Conservation (phyloP, 257 asterid species). For the Gentiana dahurica region DNA sequence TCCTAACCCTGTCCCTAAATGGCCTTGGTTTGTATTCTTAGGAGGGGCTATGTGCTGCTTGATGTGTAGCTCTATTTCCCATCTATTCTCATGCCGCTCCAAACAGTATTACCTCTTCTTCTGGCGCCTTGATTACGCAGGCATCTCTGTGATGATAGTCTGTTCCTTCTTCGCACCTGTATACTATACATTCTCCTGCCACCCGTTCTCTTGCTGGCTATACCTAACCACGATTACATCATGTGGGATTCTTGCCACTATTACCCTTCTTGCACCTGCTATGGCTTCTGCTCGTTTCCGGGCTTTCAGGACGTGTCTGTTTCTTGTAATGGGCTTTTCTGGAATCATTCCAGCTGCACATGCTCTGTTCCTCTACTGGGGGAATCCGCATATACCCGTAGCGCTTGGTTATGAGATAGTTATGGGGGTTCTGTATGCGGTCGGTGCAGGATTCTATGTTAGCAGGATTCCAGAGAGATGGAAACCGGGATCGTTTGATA, state of each 20-base stretch:
- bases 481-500: constrained; percentile 79
- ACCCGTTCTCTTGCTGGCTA: constrained; percentile 41
- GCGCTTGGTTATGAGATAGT: constrained; percentile 63
- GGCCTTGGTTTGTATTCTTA: constrained; percentile 95
- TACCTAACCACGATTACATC: constrained; percentile 59
- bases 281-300: constrained; percentile 50
- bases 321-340: constrained; percentile 81
- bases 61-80: constrained; percentile 67
- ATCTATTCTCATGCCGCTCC: constrained; percentile 86
- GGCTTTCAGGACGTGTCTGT: constrained; percentile 55
- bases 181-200: constrained; percentile 60
- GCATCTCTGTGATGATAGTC: constrained; percentile 80
- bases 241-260: constrained; percentile 40
- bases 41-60: constrained; percentile 81
- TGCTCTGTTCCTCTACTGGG: constrained; percentile 43
- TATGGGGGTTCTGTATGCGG: constrained; percentile 66
- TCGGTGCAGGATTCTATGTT: constrained; percentile 57
- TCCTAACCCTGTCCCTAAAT: constrained; percentile 33
- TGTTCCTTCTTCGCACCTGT: constrained; percentile 77
- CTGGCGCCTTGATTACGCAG: constrained; percentile 92
- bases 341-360: constrained; percentile 83
- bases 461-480: constrained; percentile 82
- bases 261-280: constrained; percentile 64
- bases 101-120: constrained; percentile 57
- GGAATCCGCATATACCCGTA: constrained; percentile 34